phyloP scores from a whole-genome alignment of 768 basidiomycete genomes.

The Tulasnella sp. region DNA sequence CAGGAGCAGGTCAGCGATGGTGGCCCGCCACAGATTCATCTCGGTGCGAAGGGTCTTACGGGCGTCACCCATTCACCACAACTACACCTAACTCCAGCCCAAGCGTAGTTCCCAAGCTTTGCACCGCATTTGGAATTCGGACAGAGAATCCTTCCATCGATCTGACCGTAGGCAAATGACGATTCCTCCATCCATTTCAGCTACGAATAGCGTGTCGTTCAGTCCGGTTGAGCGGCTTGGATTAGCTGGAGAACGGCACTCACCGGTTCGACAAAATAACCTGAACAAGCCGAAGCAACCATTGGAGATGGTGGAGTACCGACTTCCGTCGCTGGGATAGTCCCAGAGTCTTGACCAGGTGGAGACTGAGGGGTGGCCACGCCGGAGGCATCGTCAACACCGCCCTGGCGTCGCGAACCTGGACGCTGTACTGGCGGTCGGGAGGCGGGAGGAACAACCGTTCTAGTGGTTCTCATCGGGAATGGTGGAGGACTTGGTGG shows the following conservation, averaged over 20 bases:
- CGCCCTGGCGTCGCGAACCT: too few relatives aligned
- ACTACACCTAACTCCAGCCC: constrained; percentile 89
- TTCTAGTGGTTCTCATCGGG: neutral
- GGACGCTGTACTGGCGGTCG: constrained; percentile 11
- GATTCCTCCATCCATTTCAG: constrained; percentile 91
- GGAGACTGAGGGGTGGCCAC: too few relatives aligned
- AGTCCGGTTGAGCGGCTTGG: neutral
- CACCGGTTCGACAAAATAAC: constrained; percentile 95
- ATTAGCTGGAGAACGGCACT: constrained; percentile 30
- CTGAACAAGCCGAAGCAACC: constrained; percentile 77
- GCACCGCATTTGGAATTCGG: constrained; percentile 85
- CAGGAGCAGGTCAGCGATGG: neutral
- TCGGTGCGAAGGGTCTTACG: constrained; percentile 38
- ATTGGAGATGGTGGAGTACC: constrained; percentile 27
- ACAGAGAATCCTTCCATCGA: constrained; percentile 87
- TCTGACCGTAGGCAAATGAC: constrained; percentile 60
- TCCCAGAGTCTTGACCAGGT: neutral
- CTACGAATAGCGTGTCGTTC: constrained; percentile 33
- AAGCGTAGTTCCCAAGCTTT: constrained; percentile 94
- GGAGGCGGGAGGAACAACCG: neutral
- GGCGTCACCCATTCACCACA: constrained; percentile 91
- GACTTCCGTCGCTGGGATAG: neutral
- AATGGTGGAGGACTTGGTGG: neutral
- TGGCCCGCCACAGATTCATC: neutral
- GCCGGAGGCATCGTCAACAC: too few relatives aligned